Percentiles rank a stretch among this genome's conserved stretches.
Evolutionary conservation across 2,329 filamentous ascomycete species (phyloP).

Genomic region (Colletotrichum sp.): DNA sequence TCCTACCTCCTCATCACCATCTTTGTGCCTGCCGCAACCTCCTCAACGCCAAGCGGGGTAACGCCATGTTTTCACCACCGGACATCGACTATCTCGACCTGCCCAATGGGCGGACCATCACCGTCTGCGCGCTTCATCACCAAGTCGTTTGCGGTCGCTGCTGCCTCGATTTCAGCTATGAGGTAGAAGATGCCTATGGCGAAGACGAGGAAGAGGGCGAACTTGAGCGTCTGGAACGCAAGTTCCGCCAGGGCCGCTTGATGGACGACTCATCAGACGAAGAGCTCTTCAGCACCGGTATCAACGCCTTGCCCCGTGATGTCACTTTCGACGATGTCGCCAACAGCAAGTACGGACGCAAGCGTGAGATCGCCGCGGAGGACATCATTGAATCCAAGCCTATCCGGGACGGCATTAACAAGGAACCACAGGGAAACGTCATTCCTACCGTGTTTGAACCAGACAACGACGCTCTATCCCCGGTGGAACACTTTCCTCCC

Average conservation of each 20-base stretch:
- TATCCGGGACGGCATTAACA: background rate
- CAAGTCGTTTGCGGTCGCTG: background rate
- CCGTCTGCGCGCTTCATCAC: background rate
- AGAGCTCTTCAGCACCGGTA: background rate
- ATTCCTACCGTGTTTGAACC: constrained; percentile 37
- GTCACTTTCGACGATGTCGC: constrained; percentile 37
- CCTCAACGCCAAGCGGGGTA: background rate
- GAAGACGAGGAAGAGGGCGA: background rate
- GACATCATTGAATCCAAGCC: background rate
- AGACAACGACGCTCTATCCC: constrained; percentile 3
- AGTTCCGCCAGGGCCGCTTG: background rate
- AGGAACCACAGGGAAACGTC: background rate
- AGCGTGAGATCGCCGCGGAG: background rate
- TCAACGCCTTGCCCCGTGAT: constrained; percentile 40
- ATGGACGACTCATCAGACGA: background rate
- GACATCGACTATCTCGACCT: background rate
- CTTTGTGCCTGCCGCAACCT: fast-evolving
- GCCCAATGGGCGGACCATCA: background rate
- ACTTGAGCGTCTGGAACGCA: background rate
- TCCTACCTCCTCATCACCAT: background rate
- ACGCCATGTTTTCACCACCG: background rate
- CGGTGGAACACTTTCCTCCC: constrained; percentile 32
- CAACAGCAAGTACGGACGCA: constrained; percentile 38
- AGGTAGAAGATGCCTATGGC: background rate
- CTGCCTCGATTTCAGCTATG: constrained; percentile 4